Evolutionary conservation across 345 rosid genomes (phyloP).

Genomic region (Microcos paniculata): DNA sequence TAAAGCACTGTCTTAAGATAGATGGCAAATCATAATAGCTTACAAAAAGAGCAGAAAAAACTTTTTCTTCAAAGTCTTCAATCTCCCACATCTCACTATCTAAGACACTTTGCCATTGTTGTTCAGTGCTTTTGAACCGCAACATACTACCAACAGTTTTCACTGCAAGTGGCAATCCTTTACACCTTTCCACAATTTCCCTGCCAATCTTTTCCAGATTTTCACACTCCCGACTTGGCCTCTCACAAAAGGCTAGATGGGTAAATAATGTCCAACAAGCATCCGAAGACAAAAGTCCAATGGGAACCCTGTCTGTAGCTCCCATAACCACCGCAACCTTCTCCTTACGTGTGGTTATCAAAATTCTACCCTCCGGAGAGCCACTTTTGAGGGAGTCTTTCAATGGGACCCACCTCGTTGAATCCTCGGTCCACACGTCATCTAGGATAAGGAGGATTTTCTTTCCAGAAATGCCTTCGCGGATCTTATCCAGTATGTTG

Average conservation of each 20-base stretch:
- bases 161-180: too few species aligned
- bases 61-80: too few species aligned
- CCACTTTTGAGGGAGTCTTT: constrained; percentile 12
- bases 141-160: constrained; percentile 20
- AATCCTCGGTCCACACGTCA: too few species aligned
- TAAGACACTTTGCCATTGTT: background rate
- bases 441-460: too few species aligned
- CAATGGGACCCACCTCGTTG: background rate
- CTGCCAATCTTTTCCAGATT: constrained; percentile 6
- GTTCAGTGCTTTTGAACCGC: constrained; percentile 15
- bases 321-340: constrained; percentile 3
- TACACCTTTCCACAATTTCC: constrained; percentile 18
- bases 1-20: background rate
- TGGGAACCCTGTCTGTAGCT: background rate
- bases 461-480: too few species aligned
- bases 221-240: background rate
- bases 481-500: too few species aligned
- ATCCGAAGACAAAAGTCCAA: background rate
- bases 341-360: constrained; percentile 21
- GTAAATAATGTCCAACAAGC: too few species aligned
- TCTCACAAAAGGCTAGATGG: too few species aligned
- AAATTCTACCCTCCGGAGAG: constrained; percentile 17
- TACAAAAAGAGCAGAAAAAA: too few species aligned
- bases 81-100: too few species aligned
- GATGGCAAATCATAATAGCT: too few species aligned